Evolutionary conservation across 2,329 filamentous ascomycete species (phyloP), one percentile per base, ranked within the genome.

Genomic region (Penicillium brevicompactum): DNA sequence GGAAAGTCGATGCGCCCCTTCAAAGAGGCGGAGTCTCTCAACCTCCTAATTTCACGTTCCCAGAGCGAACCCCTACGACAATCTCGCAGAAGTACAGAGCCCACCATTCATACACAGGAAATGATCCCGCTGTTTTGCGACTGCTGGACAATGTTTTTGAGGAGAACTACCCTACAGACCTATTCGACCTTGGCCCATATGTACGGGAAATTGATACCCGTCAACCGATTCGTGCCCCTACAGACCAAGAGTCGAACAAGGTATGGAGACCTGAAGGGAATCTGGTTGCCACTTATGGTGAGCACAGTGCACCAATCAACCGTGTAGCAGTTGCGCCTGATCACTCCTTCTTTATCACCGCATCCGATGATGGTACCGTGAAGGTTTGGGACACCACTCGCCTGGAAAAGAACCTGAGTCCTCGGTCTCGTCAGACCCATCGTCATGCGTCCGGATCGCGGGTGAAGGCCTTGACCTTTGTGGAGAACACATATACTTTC

Each of bases 401-500:
- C 22, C 81, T 99, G 6, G 94, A 99, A 74, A 88, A 92, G 43
- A 97, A 97, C 69, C 86, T 97, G 47, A 89, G 90, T 0, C 89
- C 96, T 66, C 86, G 92, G 42, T 92, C 94, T 27, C 84, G 93
- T 21, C 90, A 95, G 68, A 95, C 90, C 0, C 89, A 97, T 74
- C 87, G 82, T 54, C 90, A 97, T 65, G 83, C 82, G 0, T 75
- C 84, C 1, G 88, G 87, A 1, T 83, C 87, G 0, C 88, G 85
- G 56, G 89, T 97, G 2, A 87, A 91, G 30, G 87, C 90, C 13
- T 74, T 99, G 21, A 92, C 91, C 64, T 97, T 99, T 69, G 85
- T 99, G 38, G 92, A 97, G 68, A 90, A 92, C 62, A 96, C 92
- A 0, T 92, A 97, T 71, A 92, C 90, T 21, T 97, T 99, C 70